These are phyloP conservation scores for Adiantum capillusveneris DNA, from an alignment of 75 land plant genomes.

Conservation along the genomic window DNA sequence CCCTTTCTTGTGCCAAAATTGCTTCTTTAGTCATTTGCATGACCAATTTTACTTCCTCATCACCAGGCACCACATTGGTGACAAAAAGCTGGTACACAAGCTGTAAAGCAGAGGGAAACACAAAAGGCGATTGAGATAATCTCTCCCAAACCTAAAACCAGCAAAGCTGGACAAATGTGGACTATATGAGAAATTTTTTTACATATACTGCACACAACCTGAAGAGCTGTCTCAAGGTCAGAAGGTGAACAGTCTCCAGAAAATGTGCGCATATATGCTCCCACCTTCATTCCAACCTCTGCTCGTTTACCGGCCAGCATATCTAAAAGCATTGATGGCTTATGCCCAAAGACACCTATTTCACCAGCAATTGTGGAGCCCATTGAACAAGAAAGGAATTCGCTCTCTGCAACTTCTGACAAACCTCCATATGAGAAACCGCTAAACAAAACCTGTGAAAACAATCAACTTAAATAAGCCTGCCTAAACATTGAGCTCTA, in stretches of 20 bases:
- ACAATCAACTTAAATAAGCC: conserved; percentile 14
- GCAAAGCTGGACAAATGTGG: no score
- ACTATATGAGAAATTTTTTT: not conserved
- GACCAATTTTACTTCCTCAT: conserved; percentile 89
- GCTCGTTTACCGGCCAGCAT: conserved; percentile 99
- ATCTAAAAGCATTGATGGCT: conserved; percentile 79
- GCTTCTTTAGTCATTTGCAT: conserved; percentile 99
- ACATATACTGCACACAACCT: conserved; percentile 35
- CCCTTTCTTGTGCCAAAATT: conserved; percentile 92
- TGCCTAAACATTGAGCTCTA: no score
- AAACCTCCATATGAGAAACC: conserved; percentile 94
- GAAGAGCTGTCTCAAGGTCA: conserved; percentile 88
- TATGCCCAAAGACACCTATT: conserved; percentile 94
- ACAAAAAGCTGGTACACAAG: conserved; percentile 91
- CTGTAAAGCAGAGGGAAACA: conserved; percentile 38
- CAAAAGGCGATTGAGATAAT: no score
- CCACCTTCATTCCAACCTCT: conserved; percentile 85
- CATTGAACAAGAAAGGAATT: conserved; percentile 91
- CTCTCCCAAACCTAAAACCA: no score
- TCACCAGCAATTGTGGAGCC: conserved; percentile 94
- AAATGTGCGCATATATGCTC: conserved; percentile 93
- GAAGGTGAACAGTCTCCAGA: conserved; percentile 98
- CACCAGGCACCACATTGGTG: conserved; percentile 70
- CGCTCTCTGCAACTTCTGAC: conserved; percentile 82
- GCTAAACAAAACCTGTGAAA: conserved; percentile 64